Evolutionary conservation across 2,329 filamentous ascomycete species (phyloP).

Genomic region (Fonsecaea erecta): DNA sequence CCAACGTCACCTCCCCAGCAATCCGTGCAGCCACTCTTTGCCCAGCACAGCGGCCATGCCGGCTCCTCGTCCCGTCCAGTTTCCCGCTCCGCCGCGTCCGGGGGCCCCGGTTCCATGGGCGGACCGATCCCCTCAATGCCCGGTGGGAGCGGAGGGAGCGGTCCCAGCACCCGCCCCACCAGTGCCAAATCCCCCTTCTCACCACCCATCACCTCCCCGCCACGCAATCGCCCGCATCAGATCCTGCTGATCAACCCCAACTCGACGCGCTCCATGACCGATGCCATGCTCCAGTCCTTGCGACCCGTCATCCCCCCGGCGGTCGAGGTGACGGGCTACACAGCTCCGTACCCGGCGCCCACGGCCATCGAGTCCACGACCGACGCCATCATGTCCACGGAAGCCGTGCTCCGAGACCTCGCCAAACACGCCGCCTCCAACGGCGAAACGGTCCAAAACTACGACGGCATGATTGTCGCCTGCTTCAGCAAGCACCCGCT

Average conservation of each 20-base stretch:
- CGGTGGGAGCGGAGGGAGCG: conserved; percentile 12
- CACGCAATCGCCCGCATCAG: conserved; percentile 33
- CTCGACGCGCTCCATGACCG: conserved; percentile 54
- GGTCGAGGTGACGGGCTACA: conserved; percentile 57
- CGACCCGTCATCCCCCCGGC: conserved; percentile 52
- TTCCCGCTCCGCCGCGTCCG: conserved; percentile 23
- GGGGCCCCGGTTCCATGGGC: conserved; percentile 8
- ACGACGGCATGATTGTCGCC: conserved; percentile 56
- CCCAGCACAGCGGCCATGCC: conserved; percentile 32
- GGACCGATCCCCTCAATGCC: conserved; percentile 24
- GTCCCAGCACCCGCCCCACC: conserved; percentile 28
- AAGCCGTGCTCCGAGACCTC: conserved; percentile 54
- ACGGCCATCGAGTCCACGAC: conserved; percentile 58
- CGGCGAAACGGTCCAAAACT: conserved; percentile 42
- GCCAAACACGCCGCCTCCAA: conserved; percentile 47
- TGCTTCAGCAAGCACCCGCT: conserved; percentile 57
- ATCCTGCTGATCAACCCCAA: conserved; percentile 58
- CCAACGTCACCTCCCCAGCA: conserved; percentile 29
- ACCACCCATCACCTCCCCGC: conserved; percentile 34
- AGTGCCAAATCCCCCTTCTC: conserved; percentile 37
- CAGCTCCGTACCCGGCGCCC: conserved; percentile 54
- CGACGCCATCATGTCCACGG: conserved; percentile 57
- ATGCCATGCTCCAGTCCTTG: conserved; percentile 52
- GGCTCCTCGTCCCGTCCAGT: conserved; percentile 32
- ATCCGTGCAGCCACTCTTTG: conserved; percentile 33